A percentile compares a stretch with the other conserved stretches of the same genome.
These are phyloP conservation scores for Tulasnella sp. DNA, from an alignment of 768 basidiomycete species.

Conservation along the genomic window DNA sequence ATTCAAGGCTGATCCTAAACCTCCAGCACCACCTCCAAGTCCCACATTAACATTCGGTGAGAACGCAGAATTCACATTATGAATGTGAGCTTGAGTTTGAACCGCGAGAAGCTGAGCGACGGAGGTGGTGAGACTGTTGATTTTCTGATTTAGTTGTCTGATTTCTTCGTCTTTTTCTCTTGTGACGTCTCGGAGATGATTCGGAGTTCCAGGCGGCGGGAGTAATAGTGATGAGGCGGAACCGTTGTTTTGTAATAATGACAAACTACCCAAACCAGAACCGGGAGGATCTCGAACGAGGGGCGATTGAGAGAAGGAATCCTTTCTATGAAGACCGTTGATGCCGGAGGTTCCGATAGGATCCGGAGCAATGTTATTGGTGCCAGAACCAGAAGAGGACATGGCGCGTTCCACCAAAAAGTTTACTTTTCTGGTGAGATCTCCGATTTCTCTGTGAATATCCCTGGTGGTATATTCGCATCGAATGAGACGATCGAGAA, in stretches of 20 bases:
- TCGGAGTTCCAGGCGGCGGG: slow-evolving; percentile 3
- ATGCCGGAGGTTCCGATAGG: slow-evolving; percentile 46
- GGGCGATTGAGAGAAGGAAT: too few species aligned
- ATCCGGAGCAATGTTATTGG: too few species aligned
- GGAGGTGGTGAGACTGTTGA: slow-evolving; percentile 68
- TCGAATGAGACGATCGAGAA: slow-evolving; percentile 58
- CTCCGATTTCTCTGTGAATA: slow-evolving; percentile 58
- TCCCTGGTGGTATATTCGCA: slow-evolving; percentile 58
- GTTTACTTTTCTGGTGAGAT: slow-evolving; percentile 66
- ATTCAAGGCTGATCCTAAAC: background rate
- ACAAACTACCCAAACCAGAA: slow-evolving; percentile 7
- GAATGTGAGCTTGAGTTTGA: slow-evolving; percentile 43
- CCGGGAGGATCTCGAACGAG: too few species aligned
- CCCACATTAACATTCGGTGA: slow-evolving; percentile 27
- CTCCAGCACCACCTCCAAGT: background rate
- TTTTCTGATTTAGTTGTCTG: slow-evolving; percentile 34
- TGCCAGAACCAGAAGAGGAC: too few species aligned
- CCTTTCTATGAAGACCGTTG: too few species aligned
- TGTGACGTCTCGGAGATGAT: slow-evolving; percentile 1
- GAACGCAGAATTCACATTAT: slow-evolving; percentile 14
- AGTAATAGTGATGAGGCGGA: slow-evolving; percentile 12
- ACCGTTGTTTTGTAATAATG: slow-evolving; percentile 3
- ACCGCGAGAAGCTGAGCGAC: slow-evolving; percentile 73
- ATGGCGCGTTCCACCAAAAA: slow-evolving; percentile 44
- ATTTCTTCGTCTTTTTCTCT: slow-evolving; percentile 13